phyloP scores from a whole-genome alignment of 2,329 filamentous ascomycete species.

The Trichoderma koningii region DNA sequence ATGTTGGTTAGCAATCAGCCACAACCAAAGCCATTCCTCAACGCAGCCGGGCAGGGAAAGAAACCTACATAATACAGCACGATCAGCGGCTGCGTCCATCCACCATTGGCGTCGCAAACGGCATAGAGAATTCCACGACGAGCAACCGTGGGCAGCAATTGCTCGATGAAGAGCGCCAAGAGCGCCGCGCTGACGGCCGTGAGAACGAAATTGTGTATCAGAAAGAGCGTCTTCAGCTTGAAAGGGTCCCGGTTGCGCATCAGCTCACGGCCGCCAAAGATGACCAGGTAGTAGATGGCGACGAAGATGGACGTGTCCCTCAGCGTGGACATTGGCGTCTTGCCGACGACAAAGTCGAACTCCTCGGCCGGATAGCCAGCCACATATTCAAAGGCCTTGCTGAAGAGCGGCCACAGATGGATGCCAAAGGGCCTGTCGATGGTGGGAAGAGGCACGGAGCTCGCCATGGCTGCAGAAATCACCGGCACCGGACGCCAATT shows the following conservation, averaged over 20 bases:
- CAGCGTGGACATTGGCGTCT: conserved; percentile 80
- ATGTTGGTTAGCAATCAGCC: conserved; percentile 31
- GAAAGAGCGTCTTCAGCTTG: conserved; percentile 77
- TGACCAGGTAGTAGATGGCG: conserved; percentile 76
- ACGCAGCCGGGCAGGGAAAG: conserved; percentile 37
- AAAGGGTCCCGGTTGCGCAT: conserved; percentile 77
- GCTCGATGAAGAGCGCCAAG: conserved; percentile 75
- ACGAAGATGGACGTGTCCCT: conserved; percentile 70
- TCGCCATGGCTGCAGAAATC: conserved; percentile 10
- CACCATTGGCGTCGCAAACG: conserved; percentile 67
- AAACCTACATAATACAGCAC: conserved; percentile 77
- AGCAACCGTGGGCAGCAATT: conserved; percentile 73
- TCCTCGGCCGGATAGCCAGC: conserved; percentile 76
- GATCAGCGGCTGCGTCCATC: conserved; percentile 82
- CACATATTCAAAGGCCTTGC: conserved; percentile 68
- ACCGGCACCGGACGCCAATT: background rate
- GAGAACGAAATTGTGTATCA: conserved; percentile 86
- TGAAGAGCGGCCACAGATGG: conserved; percentile 58
- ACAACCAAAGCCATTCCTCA: background rate
- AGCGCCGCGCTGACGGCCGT: conserved; percentile 74
- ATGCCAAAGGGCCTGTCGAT: conserved; percentile 28
- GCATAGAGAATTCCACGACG: conserved; percentile 75
- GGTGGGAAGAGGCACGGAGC: conserved; percentile 4
- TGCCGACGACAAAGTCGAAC: conserved; percentile 71
- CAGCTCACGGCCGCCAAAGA: conserved; percentile 79